Base-by-base conservation (phyloP, 352 stramenopile genomes). In the Phytophthora melonis region DNA sequence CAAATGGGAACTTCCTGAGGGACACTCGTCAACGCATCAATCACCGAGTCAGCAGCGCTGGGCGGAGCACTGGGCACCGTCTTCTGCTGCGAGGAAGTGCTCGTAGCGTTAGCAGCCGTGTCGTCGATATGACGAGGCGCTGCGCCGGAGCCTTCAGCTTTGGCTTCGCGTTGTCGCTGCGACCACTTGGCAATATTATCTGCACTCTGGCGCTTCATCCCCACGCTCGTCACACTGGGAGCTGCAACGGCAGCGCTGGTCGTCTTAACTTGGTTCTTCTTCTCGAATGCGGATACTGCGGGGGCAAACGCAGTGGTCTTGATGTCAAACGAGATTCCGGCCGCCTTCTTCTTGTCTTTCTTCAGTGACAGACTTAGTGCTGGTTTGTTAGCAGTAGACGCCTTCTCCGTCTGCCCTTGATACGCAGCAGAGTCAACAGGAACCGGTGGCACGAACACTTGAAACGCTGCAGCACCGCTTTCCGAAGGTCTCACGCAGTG, bases 121-220 rank as follows among this genome's bases (percentile, higher is more conserved):
- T 41, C 11, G 16, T 14, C 9, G 9, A 41, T 14, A 41, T 41
- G 34, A 13, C 34, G 34, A 41, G 34, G 34, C 50, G 13, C 27
- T 55, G 21, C 21, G 54, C 5, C 62, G 18, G 52, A 57, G 18
- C 36, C 32, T n/a, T 64, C 47, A 14, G 52, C 30, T 50, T 75
- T 74, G 10, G 73, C 49, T 11, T 74, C 72, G 9, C 67, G 66
- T 50, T 93, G 86, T 4, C 83, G 73, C 36, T 92, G 88, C 1
- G 88, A 94, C 90, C 88, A 96, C 67, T 94, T 94, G 8, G 88
- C 90, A 45, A 95, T 96, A 63, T 96, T 84, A 19, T 82, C 58
- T n/a, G 85, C 86, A 59, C 79, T 92, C 62, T 94, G 95, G 53
- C 88, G 87, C 61, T 93, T 93, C 36, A 89, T 61, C 21, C 83